These are phyloP conservation scores for Haplographium delicatum DNA, from an alignment of 495 filamentous ascomycete species.

Conservation along the genomic window DNA sequence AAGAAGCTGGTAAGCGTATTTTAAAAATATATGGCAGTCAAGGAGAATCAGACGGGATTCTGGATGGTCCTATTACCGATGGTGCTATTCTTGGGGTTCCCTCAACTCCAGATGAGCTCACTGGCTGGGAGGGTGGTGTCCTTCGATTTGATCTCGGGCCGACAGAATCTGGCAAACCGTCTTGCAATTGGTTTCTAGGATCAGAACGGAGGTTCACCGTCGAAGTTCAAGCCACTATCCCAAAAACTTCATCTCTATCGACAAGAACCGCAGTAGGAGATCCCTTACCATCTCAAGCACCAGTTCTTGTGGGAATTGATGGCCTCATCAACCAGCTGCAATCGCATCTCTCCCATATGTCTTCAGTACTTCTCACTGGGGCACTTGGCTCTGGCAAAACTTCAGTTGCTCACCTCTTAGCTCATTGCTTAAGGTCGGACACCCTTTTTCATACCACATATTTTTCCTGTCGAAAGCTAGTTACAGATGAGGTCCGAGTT, in stretches of 20 bases:
- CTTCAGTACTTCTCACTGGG: slow-evolving; percentile 83
- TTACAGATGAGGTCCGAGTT: slow-evolving; percentile 82
- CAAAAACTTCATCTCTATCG: slow-evolving; percentile 48
- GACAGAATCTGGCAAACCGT: slow-evolving; percentile 38
- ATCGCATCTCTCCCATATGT: slow-evolving; percentile 71
- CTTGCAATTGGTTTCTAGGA: slow-evolving; percentile 69
- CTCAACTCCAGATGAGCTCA: slow-evolving; percentile 31
- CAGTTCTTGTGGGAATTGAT: slow-evolving; percentile 83
- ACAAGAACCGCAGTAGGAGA: slow-evolving; percentile 46
- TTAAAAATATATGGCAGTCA: slow-evolving; percentile 46
- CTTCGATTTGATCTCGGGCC: slow-evolving; percentile 56
- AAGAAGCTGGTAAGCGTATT: slow-evolving; percentile 57
- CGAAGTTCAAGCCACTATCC: slow-evolving; percentile 65
- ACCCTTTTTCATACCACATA: slow-evolving; percentile 72
- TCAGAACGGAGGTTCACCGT: slow-evolving; percentile 66
- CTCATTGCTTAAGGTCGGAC: slow-evolving; percentile 57
- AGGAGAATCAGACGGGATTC: slow-evolving; percentile 52
- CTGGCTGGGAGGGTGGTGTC: slow-evolving; percentile 69
- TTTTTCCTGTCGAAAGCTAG: slow-evolving; percentile 75
- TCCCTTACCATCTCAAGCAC: slow-evolving; percentile 42
- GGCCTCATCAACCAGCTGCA: slow-evolving; percentile 62
- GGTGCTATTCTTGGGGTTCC: slow-evolving; percentile 64
- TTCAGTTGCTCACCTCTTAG: slow-evolving; percentile 56
- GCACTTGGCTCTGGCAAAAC: slow-evolving; percentile 89
- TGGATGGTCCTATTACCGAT: slow-evolving; percentile 87